Evolutionary conservation across 371 early-diverging fungal species (phyloP).

Genomic region (Mucor piriformis): DNA sequence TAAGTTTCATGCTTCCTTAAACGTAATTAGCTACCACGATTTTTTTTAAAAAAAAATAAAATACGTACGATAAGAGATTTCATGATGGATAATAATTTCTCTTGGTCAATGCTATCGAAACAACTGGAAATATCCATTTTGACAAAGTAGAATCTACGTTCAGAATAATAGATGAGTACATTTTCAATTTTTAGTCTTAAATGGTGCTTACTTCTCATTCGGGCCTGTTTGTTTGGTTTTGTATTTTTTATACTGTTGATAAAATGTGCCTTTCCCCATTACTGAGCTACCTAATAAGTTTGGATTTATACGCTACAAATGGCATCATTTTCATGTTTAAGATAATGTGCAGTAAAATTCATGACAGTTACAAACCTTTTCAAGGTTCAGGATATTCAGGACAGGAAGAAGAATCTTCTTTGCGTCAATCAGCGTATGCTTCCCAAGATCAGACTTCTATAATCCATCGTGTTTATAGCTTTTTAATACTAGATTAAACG

Average conservation of each 20-base stretch:
- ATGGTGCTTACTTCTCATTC: conserved; percentile 4
- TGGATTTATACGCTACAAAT: conserved; percentile 19
- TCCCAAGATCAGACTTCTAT: too few relatives aligned
- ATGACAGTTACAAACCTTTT: conserved; percentile 40
- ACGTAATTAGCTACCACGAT: too few relatives aligned
- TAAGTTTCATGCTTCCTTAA: neutral
- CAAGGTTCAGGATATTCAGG: conserved; percentile 30
- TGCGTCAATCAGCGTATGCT: neutral
- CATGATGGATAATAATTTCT: conserved; percentile 63
- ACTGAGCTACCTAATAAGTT: conserved; percentile 53
- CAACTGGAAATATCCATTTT: conserved; percentile 81
- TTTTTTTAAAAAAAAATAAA: neutral
- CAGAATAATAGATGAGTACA: neutral
- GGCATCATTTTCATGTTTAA: neutral
- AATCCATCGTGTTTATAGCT: too few relatives aligned
- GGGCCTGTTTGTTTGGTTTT: conserved; percentile 22
- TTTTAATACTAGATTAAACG: neutral
- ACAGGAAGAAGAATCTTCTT: conserved; percentile 26
- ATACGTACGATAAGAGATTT: conserved; percentile 17
- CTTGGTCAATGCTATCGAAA: conserved; percentile 83
- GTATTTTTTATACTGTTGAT: conserved; percentile 51
- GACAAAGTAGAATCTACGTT: conserved; percentile 63
- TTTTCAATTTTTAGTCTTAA: neutral
- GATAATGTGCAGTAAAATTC: neutral
- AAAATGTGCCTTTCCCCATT: conserved; percentile 59